Evolutionary conservation across 306 rosid species (phyloP), one percentile per base, ranked within the genome.

Genomic region (Comarum palustre): DNA sequence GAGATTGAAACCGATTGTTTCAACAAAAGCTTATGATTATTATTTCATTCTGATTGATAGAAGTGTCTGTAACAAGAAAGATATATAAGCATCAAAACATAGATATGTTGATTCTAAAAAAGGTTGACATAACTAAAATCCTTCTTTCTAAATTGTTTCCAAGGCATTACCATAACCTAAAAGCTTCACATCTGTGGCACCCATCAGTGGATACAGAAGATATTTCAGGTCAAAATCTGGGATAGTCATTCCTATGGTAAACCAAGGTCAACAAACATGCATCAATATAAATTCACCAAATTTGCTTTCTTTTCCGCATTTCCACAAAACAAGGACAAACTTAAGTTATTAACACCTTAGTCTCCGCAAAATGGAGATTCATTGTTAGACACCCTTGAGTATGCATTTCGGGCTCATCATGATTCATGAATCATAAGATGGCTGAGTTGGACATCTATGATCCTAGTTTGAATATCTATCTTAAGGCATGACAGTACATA

Each of bases 181-280:
- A 13, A 14, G 58, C 61, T 51, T 34, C 7, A n/a, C 73, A 50
- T 69, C 17, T 70, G 34, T 22, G 16, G 27, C 34, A 31, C 34
- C 34, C 34, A 31, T 31, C 34, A 1, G 3, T 31, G 34, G 34
- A n/a, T 45, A 14, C 34, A 69, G 6, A 34, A 6, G 36, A 45
- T 27, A 16, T 27, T 46, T 27, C 72, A 27, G 24, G 72, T 67
- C 46, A 15, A 27, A 2, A 25, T 46, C 57, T 45, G 42, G 22
- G 47, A 29, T 70, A n/a, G 64, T 19, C 47, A 69, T 50, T 51
- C 65, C 65, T 70, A 70, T 29, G 14, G 20, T 32, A 38, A 68
- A 31, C n/a, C 47, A 29, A 29, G 73, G 43, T 68, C 13, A n/a
- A 32, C 43, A 47, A 43, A 45, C 24, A 31, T 1, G 2, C 39